phyloP scores from a whole-genome alignment of 345 rosid genomes.

The Syzygium aqueum region DNA sequence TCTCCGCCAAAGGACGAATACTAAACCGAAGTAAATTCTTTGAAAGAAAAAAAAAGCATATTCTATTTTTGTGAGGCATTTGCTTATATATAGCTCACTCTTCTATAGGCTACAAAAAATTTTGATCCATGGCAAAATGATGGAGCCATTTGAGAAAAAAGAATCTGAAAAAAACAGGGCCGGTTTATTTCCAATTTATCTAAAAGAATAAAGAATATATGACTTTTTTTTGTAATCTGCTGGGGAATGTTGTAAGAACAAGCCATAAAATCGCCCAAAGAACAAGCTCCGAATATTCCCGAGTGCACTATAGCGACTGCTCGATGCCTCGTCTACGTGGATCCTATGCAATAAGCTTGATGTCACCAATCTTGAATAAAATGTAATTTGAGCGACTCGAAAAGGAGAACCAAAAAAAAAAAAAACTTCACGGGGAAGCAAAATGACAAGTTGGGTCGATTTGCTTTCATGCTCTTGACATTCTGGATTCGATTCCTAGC shows the following conservation, averaged over 20 bases:
- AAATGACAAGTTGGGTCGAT: not conserved
- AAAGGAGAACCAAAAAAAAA: not conserved
- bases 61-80: not conserved
- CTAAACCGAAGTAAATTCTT: not conserved
- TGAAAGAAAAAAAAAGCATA: not conserved
- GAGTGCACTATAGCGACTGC: not conserved
- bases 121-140: not conserved
- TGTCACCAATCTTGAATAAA: not conserved
- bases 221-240: not conserved
- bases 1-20: not conserved
- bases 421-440: not conserved
- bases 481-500: not conserved
- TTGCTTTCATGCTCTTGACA: not conserved
- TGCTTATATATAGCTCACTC: not conserved
- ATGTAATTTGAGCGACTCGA: not conserved
- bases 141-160: not conserved
- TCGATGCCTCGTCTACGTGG: not conserved
- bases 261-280: not conserved
- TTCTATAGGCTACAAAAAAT: too few species aligned
- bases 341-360: not conserved
- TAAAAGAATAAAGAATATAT: not conserved
- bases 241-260: not conserved
- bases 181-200: not conserved
- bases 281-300: not conserved
- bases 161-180: not conserved